Evolutionary conservation across 177 flowering plant species (phyloP).

Genomic region (Vitis hybrid): DNA sequence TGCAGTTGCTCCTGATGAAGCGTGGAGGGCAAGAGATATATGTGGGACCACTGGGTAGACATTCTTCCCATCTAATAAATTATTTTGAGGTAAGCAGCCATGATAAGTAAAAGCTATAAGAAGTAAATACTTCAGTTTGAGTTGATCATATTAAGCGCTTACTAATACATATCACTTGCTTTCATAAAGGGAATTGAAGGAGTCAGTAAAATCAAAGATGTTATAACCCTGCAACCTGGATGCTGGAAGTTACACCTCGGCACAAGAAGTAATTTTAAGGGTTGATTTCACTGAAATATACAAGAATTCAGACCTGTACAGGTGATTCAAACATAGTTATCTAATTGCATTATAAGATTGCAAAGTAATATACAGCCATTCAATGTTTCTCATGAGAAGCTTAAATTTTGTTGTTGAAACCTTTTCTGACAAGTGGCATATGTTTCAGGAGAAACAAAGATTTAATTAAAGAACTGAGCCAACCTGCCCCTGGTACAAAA

Average conservation of each 20-base stretch:
- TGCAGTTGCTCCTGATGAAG: constrained; percentile 77
- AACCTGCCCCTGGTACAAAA: constrained; percentile 36
- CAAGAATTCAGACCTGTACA: constrained; percentile 59
- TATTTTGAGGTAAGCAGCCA: constrained; percentile 63
- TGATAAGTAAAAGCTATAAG: not conserved
- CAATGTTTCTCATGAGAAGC: too few relatives aligned
- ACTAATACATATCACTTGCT: not conserved
- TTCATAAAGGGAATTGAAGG: constrained; percentile 46
- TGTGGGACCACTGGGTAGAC: constrained; percentile 73
- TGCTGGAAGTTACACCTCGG: constrained; percentile 62
- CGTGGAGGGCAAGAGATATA: constrained; percentile 76
- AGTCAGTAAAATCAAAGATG: constrained; percentile 59
- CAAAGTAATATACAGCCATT: too few relatives aligned
- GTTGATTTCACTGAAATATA: constrained; percentile 61
- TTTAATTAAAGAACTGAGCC: constrained; percentile 40
- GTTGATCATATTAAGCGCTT: not conserved
- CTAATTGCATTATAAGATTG: not conserved
- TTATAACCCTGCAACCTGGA: constrained; percentile 93
- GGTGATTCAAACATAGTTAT: constrained; percentile 24
- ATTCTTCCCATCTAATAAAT: constrained; percentile 54
- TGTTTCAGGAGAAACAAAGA: constrained; percentile 56
- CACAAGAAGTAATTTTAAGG: constrained; percentile 57
- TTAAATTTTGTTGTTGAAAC: not conserved
- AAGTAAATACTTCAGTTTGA: too few relatives aligned
- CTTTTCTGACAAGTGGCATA: not conserved